These are phyloP conservation scores for Daedalea quercina DNA, from an alignment of 768 basidiomycete species.

Conservation along the genomic window DNA sequence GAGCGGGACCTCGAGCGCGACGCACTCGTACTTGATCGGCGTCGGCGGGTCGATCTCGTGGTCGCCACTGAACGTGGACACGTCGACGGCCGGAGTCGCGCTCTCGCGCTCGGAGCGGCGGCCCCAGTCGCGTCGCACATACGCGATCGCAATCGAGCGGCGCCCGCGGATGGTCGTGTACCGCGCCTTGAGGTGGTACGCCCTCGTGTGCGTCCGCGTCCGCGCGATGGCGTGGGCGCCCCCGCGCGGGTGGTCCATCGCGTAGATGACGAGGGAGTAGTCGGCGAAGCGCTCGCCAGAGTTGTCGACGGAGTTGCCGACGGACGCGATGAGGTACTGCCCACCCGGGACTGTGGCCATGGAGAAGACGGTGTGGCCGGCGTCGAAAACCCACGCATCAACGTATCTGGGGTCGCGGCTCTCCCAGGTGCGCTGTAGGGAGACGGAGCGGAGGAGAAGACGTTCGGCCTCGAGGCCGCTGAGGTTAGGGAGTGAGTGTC, in stretches of 20 bases:
- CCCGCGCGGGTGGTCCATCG: constrained; percentile 46
- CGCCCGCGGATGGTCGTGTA: constrained; percentile 41
- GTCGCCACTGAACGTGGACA: constrained; percentile 30
- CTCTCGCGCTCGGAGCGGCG: not conserved
- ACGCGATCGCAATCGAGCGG: constrained; percentile 53
- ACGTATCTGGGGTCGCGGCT: constrained; percentile 28
- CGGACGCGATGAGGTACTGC: constrained; percentile 59
- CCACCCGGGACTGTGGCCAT: constrained; percentile 62
- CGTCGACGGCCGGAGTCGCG: constrained; percentile 13
- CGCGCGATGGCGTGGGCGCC: constrained; percentile 40
- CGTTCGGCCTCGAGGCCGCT: constrained; percentile 42
- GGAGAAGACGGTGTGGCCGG: constrained; percentile 36
- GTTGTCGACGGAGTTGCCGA: constrained; percentile 28
- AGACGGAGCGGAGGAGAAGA: constrained; percentile 52
- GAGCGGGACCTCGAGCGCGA: constrained; percentile 36
- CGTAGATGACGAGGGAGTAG: constrained; percentile 47
- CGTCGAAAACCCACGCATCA: constrained; percentile 19
- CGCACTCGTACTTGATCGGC: constrained; percentile 38
- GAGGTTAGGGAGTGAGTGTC: constrained; percentile 29
- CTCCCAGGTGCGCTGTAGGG: constrained; percentile 56
- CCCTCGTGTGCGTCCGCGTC: constrained; percentile 41
- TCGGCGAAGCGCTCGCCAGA: constrained; percentile 24
- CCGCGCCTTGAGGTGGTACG: constrained; percentile 52
- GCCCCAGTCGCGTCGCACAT: constrained; percentile 31
- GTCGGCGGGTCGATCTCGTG: constrained; percentile 35